phyloP scores from a whole-genome alignment of 129 eudicot genomes.

The Tagetes patula region DNA sequence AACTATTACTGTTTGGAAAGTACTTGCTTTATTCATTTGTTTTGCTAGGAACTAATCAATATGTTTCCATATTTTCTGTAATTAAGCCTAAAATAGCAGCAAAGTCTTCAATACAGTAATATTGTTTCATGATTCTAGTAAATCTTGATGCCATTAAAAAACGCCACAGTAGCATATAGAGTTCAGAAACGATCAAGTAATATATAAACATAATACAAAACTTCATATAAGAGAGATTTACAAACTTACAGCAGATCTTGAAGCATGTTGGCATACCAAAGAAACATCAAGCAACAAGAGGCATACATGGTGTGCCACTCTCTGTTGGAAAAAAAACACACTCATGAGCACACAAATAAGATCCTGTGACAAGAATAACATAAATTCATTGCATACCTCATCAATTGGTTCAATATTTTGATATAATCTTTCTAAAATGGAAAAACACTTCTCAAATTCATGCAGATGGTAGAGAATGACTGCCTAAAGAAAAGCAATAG shows the following conservation, averaged over 20 bases:
- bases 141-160: constrained; percentile 16
- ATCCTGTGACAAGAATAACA: background rate
- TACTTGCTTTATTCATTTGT: constrained; percentile 1
- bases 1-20: background rate
- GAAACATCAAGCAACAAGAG: constrained; percentile 86
- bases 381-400: constrained; percentile 50
- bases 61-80: background rate
- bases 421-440: constrained; percentile 65
- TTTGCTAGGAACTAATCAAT: background rate
- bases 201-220: constrained; percentile 2
- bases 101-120: constrained; percentile 1
- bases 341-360: constrained; percentile 1
- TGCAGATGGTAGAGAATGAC: constrained; percentile 71
- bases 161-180: background rate
- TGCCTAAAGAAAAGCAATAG: constrained; percentile 51
- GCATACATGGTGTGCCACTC: constrained; percentile 74
- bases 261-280: constrained; percentile 56
- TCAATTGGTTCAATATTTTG: constrained; percentile 87
- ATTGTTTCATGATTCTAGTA: constrained; percentile 10
- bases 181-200: constrained; percentile 7
- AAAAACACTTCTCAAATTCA: constrained; percentile 68
- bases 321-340: constrained; percentile 40
- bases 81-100: background rate
- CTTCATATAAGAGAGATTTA: constrained; percentile 18
- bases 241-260: constrained; percentile 77